phyloP scores from a whole-genome alignment of 305 asterid species.

The Ilex paraguariensis region DNA sequence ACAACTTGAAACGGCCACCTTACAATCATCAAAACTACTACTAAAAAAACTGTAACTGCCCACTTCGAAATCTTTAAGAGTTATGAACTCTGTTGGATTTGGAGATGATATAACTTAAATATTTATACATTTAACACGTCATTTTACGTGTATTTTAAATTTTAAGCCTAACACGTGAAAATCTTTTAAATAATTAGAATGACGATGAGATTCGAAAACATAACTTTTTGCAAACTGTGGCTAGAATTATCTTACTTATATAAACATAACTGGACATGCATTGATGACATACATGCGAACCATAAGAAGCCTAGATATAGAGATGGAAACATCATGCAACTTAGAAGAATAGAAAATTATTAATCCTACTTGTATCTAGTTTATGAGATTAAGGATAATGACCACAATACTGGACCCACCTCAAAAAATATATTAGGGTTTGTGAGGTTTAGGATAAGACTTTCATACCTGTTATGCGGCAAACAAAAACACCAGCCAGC shows the following conservation, averaged over 20 bases:
- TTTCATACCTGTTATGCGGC: conserved; percentile 28
- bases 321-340: background rate
- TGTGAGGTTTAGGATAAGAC: conserved; percentile 19
- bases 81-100: background rate
- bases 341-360: background rate
- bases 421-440: background rate
- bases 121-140: background rate
- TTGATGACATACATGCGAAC: background rate
- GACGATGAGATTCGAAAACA: too few species aligned
- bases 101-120: too few species aligned
- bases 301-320: background rate
- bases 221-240: too few species aligned
- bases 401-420: conserved; percentile 24
- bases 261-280: background rate
- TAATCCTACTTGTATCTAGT: background rate
- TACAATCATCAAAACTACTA: background rate
- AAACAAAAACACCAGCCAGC: conserved; percentile 12
- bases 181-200: too few species aligned
- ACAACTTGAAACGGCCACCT: conserved; percentile 10
- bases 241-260: too few species aligned
- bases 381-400: too few species aligned
- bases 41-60: background rate
- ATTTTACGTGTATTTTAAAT: background rate
- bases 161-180: background rate
- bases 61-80: background rate